Conservation (phyloP, 495 filamentous ascomycete genomes). For the Penicillium coprophilum region DNA sequence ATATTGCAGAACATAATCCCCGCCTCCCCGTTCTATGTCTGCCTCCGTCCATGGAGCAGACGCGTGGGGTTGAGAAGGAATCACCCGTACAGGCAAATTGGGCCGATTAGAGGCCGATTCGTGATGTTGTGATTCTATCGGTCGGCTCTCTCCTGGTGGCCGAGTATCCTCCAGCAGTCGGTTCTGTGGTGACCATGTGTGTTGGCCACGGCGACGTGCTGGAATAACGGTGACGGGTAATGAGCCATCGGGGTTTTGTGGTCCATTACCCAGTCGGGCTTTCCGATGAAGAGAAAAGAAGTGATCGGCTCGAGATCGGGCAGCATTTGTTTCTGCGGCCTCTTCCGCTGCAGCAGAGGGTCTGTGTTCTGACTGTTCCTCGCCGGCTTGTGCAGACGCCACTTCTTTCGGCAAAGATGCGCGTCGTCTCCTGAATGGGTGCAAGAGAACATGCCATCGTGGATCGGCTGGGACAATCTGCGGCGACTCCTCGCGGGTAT, state of each 20-base stretch:
- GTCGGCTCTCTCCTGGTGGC: slow-evolving; percentile 4
- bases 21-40: slow-evolving; percentile 30
- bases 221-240: slow-evolving; percentile 69
- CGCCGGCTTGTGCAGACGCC: slow-evolving; percentile 48
- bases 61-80: slow-evolving; percentile 39
- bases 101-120: slow-evolving; percentile 4
- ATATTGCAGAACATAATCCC: slow-evolving; percentile 41
- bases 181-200: slow-evolving; percentile 45
- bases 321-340: slow-evolving; percentile 10
- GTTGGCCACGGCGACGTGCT: slow-evolving; percentile 56
- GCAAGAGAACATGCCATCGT: slow-evolving; percentile 52
- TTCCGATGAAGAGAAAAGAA: slow-evolving; percentile 37
- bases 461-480: slow-evolving; percentile 37
- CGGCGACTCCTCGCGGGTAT: slow-evolving; percentile 33
- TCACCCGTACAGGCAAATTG: slow-evolving; percentile 38
- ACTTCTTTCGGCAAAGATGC: slow-evolving; percentile 56
- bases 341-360: slow-evolving; percentile 28
- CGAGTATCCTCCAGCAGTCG: slow-evolving; percentile 15
- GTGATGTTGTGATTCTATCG: slow-evolving; percentile 2
- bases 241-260: slow-evolving; percentile 31
- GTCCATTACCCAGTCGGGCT: slow-evolving; percentile 23
- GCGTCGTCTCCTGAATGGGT: slow-evolving; percentile 54
- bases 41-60: slow-evolving; percentile 43
- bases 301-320: slow-evolving; percentile 25
- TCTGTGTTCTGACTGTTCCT: slow-evolving; percentile 26